A percentile compares a stretch with the other conserved stretches of the same genome.
Conservation (phyloP, 306 rosid genomes). For the Gleditsia sinensis region DNA sequence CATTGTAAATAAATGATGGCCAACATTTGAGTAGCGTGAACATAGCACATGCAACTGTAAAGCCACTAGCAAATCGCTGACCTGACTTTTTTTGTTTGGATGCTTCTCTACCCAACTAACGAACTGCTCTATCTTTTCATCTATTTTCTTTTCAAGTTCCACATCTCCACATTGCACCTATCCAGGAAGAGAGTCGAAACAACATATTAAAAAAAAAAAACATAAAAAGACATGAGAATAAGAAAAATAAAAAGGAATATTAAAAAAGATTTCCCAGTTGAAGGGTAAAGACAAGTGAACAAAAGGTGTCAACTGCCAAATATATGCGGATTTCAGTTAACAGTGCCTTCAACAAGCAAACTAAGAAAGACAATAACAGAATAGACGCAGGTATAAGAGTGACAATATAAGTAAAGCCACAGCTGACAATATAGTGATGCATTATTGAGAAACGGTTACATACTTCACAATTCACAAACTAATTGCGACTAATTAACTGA, state of each 20-base stretch:
- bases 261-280: background rate
- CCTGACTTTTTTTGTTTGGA: slow-evolving; percentile 96
- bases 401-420: background rate
- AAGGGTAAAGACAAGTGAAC: background rate
- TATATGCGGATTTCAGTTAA: background rate
- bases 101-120: slow-evolving; percentile 94
- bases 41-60: background rate
- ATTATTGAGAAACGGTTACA: background rate
- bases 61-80: slow-evolving; percentile 34
- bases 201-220: background rate
- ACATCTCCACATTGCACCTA: slow-evolving; percentile 94
- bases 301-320: background rate
- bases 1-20: background rate
- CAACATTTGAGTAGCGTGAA: background rate
- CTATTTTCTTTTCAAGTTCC: slow-evolving; percentile 88
- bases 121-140: slow-evolving; percentile 90
- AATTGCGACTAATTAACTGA: background rate
- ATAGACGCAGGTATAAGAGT: background rate
- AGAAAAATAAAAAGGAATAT: too few species aligned
- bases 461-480: background rate
- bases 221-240: background rate
- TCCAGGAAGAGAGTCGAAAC: slow-evolving; percentile 20
- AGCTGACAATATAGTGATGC: too few species aligned
- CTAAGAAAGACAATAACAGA: background rate
- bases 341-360: background rate